Percentiles rank a stretch among this genome's conserved stretches.
These are phyloP conservation scores for Malus asiatica DNA, from an alignment of 306 rosid genomes.

Conservation along the genomic window DNA sequence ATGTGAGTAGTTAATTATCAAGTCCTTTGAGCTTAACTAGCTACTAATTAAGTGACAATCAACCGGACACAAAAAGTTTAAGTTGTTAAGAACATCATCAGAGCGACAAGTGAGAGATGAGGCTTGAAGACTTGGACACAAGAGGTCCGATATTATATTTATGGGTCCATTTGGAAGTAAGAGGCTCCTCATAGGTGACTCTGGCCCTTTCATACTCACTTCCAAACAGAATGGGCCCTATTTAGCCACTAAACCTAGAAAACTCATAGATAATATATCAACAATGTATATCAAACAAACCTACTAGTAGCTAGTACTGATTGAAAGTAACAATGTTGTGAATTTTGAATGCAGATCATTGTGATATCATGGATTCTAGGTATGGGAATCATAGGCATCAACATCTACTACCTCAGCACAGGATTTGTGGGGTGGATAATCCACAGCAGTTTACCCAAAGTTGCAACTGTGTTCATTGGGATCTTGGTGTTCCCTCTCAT, in stretches of 20 bases:
- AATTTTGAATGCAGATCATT: constrained; percentile 38
- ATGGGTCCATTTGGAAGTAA: neutral
- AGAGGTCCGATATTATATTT: neutral
- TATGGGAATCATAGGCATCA: constrained; percentile 54
- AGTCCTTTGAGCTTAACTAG: neutral
- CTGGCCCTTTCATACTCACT: no score
- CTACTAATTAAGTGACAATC: neutral
- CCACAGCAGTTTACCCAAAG: constrained; percentile 52
- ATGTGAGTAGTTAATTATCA: constrained; percentile 14
- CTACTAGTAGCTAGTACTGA: neutral
- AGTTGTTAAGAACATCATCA: neutral
- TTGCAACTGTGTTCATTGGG: constrained; percentile 56
- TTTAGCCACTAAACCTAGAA: neutral
- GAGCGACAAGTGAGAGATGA: neutral
- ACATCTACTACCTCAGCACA: constrained; percentile 73
- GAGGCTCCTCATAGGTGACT: neutral
- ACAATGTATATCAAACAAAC: neutral
- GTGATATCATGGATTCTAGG: constrained; percentile 71
- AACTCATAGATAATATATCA: neutral
- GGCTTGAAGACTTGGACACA: neutral
- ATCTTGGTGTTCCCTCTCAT: constrained; percentile 72
- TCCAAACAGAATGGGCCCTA: neutral
- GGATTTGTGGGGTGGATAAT: constrained; percentile 68
- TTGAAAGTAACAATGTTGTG: neutral
- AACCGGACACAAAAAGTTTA: neutral